phyloP scores from a whole-genome alignment of 73 alveolate species.

The Paramecium primaurelia region DNA sequence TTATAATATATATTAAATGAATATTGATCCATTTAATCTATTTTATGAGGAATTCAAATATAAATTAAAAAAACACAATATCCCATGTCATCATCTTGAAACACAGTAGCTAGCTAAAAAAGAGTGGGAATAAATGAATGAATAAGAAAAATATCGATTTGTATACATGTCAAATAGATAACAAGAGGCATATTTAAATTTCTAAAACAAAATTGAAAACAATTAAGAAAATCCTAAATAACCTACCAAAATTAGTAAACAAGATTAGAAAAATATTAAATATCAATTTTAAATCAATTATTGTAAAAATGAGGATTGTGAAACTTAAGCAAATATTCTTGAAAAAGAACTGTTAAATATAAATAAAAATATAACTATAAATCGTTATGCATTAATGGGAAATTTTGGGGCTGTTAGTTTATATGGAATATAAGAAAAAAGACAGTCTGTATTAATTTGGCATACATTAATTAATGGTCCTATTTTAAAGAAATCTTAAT shows the following conservation, averaged over 20 bases:
- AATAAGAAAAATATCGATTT: not conserved
- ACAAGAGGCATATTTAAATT: not conserved
- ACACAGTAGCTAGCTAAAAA: not conserved
- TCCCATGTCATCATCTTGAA: not conserved
- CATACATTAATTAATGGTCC: not conserved
- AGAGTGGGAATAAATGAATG: not conserved
- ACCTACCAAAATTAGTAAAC: not conserved
- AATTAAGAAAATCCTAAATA: not conserved
- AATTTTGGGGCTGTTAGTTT: not conserved
- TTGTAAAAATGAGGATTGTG: not conserved
- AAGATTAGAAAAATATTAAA: not conserved
- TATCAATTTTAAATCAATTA: not conserved
- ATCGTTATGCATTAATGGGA: not conserved
- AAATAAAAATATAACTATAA: not conserved
- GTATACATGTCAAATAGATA: not conserved
- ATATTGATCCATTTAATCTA: not conserved
- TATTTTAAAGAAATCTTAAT: not conserved
- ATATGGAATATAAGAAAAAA: not conserved
- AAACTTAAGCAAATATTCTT: not conserved
- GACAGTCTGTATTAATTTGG: not conserved
- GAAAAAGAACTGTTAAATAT: not conserved
- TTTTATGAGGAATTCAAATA: not conserved
- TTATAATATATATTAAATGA: not conserved
- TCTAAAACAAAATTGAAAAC: not conserved
- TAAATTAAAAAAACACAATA: not conserved